Base-by-base conservation (phyloP, 2,329 filamentous ascomycete genomes). In the Apiospora hydei region DNA sequence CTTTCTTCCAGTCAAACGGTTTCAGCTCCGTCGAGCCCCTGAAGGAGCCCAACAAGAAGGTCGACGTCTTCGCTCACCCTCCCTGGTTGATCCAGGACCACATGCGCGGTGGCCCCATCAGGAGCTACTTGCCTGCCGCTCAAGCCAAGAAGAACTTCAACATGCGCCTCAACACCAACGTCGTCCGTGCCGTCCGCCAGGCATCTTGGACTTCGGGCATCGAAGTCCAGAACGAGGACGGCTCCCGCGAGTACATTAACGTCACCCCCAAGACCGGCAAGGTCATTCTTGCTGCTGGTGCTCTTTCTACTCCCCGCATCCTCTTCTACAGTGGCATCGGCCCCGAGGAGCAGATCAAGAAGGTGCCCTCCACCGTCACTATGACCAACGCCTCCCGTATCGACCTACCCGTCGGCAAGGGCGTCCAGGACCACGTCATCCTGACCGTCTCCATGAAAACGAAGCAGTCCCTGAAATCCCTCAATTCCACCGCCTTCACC, bases 241-340 rank as follows among this genome's bases (percentile, higher is more conserved):
- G 87, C 21, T 83, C 84, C 74, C 84, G 82, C 70, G 86, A 87
- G 49, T 86, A 85, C 49, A 83, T 90, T 73, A 86, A 86, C 10
- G 81, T 90, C 72, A 88, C 87, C 44, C 75, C 82, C 4, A 80
- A 80, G 41, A 85, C 82, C 34, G 89, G 88, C 43, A 85, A 86
- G 72, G 87, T 90, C 64, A 85, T 90, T 72, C 82, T 90, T 38
- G 84, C 88, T 38, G 84, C 86, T 18, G 88, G 88, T 72, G 80
- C 87, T n/a, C 87, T 90, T 73, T 88, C 87, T 8, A 87, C 87
- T 1, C 81, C 87, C 18, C 88, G 88, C 78, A 83, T 90, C 67
- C 84, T 90, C 21, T 87, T 89, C 82, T 85, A 88, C 77, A 87
- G 84, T 74, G 88, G 88, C 76, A 90, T 88, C 76, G 88, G 87